Evolutionary conservation across 352 stramenopile genomes (phyloP).

Genomic region (Globisporangium spinosum): DNA sequence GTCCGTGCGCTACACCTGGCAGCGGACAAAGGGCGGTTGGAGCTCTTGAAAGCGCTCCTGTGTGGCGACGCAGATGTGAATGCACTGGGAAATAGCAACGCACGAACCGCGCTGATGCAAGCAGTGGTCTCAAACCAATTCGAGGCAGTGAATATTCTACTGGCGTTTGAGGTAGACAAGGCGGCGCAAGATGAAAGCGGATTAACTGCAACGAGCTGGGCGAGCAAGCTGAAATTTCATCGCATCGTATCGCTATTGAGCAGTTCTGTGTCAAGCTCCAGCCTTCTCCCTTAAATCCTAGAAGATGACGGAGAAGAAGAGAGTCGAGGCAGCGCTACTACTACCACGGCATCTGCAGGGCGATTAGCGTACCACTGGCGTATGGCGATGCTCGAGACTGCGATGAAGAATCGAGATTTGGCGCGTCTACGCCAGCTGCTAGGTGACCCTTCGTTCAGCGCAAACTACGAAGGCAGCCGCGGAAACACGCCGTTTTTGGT

Average conservation of each 20-base stretch:
- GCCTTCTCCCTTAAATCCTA: conserved; percentile 32
- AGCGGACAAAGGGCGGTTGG: conserved; percentile 43
- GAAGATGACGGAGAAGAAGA: conserved; percentile 37
- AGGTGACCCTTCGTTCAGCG: conserved; percentile 30
- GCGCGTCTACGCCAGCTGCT: conserved; percentile 29
- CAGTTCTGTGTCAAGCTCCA: conserved; percentile 18
- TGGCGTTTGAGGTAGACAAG: conserved; percentile 41
- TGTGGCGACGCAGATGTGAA: conserved; percentile 36
- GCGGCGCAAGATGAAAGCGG: conserved; percentile 22
- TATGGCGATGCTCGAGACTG: conserved; percentile 30
- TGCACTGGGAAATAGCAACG: conserved; percentile 19
- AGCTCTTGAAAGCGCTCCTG: conserved; percentile 37
- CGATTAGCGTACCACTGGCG: conserved; percentile 17
- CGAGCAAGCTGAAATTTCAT: conserved; percentile 23
- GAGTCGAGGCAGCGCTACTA: conserved; percentile 5
- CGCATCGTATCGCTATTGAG: conserved; percentile 33
- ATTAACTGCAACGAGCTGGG: conserved; percentile 35
- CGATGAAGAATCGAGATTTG: conserved; percentile 33
- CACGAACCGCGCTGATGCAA: conserved; percentile 46
- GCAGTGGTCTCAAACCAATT: conserved; percentile 39
- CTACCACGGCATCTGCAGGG: not conserved
- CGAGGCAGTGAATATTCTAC: conserved; percentile 31
- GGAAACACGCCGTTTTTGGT: conserved; percentile 51
- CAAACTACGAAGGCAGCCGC: conserved; percentile 42
- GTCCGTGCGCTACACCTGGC: conserved; percentile 41